These are phyloP conservation scores for Elsinoe perseae DNA, from an alignment of 2,329 filamentous ascomycete genomes.

Conservation along the genomic window DNA sequence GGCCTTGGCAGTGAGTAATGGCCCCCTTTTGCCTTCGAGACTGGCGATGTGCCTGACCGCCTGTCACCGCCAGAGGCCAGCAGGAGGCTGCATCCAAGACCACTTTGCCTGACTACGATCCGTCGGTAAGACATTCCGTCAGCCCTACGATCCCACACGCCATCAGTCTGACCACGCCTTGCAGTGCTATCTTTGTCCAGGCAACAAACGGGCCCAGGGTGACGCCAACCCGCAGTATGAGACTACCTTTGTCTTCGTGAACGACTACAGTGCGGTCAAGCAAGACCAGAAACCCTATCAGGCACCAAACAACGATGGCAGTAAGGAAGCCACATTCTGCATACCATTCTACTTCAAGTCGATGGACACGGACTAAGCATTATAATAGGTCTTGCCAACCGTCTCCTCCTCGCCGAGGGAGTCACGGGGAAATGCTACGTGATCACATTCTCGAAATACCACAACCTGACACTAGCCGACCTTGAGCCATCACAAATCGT, in stretches of 20 bases:
- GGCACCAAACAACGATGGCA: conserved; percentile 42
- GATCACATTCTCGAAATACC: conserved; percentile 82
- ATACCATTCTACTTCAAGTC: neutral
- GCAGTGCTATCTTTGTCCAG: conserved; percentile 88
- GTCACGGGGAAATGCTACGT: conserved; percentile 97
- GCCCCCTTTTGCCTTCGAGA: neutral
- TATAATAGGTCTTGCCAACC: conserved; percentile 58
- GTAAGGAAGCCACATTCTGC: conserved; percentile 30
- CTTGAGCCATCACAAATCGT: conserved; percentile 69
- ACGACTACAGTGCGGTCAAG: conserved; percentile 96
- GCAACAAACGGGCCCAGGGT: conserved; percentile 81
- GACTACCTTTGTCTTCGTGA: conserved; percentile 87
- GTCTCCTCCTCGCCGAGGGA: conserved; percentile 72
- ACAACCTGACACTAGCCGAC: conserved; percentile 88
- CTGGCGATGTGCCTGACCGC: neutral
- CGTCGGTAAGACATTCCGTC: conserved; percentile 35
- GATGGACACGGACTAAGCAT: neutral
- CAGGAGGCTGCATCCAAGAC: conserved; percentile 42
- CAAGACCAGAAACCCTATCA: conserved; percentile 79
- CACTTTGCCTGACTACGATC: conserved; percentile 68
- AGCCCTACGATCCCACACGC: neutral
- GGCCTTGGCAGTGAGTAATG: conserved; percentile 79
- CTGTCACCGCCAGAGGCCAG: conserved; percentile 32
- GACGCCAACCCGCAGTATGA: conserved; percentile 80
- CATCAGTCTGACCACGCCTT: neutral